Percentiles rank a stretch among this genome's conserved stretches.
phyloP scores from a whole-genome alignment of 1,284 basidiomycete species.

The Psilocybe mexicana region DNA sequence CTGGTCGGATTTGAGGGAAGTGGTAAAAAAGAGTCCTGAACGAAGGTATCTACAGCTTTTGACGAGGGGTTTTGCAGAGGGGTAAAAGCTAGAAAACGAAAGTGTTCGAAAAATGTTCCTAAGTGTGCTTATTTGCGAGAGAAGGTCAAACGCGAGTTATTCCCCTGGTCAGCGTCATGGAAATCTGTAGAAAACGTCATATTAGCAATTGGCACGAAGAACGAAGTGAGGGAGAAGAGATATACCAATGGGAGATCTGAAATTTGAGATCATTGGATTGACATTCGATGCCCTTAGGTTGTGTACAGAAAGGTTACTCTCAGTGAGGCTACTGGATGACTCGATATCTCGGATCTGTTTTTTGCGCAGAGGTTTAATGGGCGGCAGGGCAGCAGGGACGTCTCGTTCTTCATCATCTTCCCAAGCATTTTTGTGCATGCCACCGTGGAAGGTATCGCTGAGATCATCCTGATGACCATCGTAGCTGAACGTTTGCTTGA shows the following conservation, averaged over 20 bases:
- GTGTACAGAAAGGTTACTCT: conserved; percentile 38
- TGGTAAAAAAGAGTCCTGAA: background rate
- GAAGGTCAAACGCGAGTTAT: conserved; percentile 22
- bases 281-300: conserved; percentile 34
- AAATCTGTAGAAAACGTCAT: conserved; percentile 18
- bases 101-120: background rate
- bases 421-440: conserved; percentile 15
- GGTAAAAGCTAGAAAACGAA: background rate
- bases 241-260: conserved; percentile 48
- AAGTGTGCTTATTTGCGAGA: conserved; percentile 13
- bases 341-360: conserved; percentile 37
- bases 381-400: conserved; percentile 24
- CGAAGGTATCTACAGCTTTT: background rate
- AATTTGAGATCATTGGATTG: conserved; percentile 47
- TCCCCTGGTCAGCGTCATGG: conserved; percentile 11
- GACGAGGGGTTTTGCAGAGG: background rate
- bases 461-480: conserved; percentile 21
- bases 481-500: conserved; percentile 25
- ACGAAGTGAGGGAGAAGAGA: background rate
- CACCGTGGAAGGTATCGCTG: conserved; percentile 7
- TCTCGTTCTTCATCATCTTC: conserved; percentile 31
- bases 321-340: conserved; percentile 34
- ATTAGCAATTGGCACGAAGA: background rate
- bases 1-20: no score
- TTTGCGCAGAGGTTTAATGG: conserved; percentile 41